Conservation (phyloP, 441 rosid species). For the Biscutella laevigata region DNA sequence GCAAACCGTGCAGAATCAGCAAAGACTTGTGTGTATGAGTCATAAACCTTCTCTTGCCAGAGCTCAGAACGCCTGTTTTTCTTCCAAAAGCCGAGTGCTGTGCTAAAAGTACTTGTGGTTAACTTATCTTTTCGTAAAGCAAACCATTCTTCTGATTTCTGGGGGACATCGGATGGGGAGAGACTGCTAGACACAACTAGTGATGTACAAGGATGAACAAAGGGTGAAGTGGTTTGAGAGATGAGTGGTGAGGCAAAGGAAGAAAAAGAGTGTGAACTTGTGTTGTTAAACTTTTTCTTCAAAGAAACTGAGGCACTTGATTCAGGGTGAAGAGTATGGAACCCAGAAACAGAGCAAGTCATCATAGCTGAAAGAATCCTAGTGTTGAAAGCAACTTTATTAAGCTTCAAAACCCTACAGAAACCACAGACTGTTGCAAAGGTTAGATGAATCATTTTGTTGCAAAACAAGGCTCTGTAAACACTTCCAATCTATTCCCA, state of each 20-base stretch:
- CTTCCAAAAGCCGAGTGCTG: slow-evolving; percentile 90
- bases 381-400: slow-evolving; percentile 9
- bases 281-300: slow-evolving; percentile 24
- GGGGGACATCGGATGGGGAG: slow-evolving; percentile 53
- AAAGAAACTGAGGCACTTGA: slow-evolving; percentile 16
- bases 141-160: slow-evolving; percentile 95
- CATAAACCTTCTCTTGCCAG: slow-evolving; percentile 84
- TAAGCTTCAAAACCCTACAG: slow-evolving; percentile 14
- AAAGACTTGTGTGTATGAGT: slow-evolving; percentile 26
- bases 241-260: slow-evolving; percentile 27
- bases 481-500: too few species aligned
- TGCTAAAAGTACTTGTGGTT: slow-evolving; percentile 90
- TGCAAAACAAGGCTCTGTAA: too few species aligned
- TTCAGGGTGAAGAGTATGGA: slow-evolving; percentile 27
- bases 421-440: slow-evolving; percentile 8
- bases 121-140: slow-evolving; percentile 69
- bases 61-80: slow-evolving; percentile 72
- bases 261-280: too few species aligned
- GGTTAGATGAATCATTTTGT: slow-evolving; percentile 1
- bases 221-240: slow-evolving; percentile 24
- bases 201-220: slow-evolving; percentile 34
- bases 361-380: slow-evolving; percentile 31
- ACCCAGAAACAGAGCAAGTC: slow-evolving; percentile 31
- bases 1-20: slow-evolving; percentile 44
- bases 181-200: slow-evolving; percentile 33